These are phyloP conservation scores for Boletus vinaceobasis DNA, from an alignment of 768 basidiomycete genomes.

Conservation along the genomic window DNA sequence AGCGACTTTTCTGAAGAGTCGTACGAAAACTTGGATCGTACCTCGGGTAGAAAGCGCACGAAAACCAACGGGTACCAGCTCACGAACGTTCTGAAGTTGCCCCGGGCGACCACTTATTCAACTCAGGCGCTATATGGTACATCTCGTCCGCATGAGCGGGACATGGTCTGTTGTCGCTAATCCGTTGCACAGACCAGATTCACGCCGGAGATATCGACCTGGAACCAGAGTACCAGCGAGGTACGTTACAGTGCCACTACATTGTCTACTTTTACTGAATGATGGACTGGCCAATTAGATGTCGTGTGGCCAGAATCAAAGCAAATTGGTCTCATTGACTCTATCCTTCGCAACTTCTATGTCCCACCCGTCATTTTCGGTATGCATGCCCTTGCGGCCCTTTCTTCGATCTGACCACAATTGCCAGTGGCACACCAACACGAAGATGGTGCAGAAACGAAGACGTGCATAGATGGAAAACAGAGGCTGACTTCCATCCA, in stretches of 20 bases:
- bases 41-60: neutral
- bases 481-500: constrained; percentile 75
- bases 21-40: constrained; percentile 11
- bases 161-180: neutral
- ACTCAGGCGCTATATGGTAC: constrained; percentile 58
- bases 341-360: constrained; percentile 74
- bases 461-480: constrained; percentile 78
- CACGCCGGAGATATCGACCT: constrained; percentile 60
- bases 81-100: constrained; percentile 48
- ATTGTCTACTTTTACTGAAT: neutral
- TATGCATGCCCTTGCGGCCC: constrained; percentile 20
- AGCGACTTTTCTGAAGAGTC: constrained; percentile 12
- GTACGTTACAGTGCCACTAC: constrained; percentile 31
- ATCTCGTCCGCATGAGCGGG: neutral
- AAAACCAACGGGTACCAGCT: constrained; percentile 26
- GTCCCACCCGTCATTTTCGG: constrained; percentile 79
- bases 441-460: constrained; percentile 63
- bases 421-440: constrained; percentile 44
- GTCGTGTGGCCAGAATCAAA: constrained; percentile 79
- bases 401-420: neutral
- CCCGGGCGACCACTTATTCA: constrained; percentile 61
- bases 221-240: constrained; percentile 78
- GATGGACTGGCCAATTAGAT: constrained; percentile 35
- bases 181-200: constrained; percentile 52
- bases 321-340: constrained; percentile 74